Evolutionary conservation across 345 rosid genomes (phyloP).

Genomic region (Garcia nutans): DNA sequence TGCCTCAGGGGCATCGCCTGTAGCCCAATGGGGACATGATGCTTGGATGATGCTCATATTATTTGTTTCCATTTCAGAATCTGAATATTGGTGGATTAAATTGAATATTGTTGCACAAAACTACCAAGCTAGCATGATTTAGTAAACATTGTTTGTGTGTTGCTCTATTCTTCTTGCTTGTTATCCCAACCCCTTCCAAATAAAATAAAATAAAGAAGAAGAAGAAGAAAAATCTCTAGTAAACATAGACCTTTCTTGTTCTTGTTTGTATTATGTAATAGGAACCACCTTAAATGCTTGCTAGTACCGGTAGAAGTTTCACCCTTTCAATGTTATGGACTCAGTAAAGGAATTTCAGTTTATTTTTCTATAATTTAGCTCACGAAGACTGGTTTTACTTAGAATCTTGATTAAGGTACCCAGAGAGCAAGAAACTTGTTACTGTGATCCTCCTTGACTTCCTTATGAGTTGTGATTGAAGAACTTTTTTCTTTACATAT

Average conservation of each 20-base stretch:
- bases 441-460: neutral
- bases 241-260: no score
- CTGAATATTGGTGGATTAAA: no score
- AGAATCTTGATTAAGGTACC: no score
- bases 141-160: no score
- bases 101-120: no score
- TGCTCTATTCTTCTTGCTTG: no score
- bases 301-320: neutral
- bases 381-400: neutral
- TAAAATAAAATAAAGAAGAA: no score
- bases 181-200: no score
- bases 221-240: no score
- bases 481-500: neutral
- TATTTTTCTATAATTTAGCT: neutral
- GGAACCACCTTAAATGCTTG: neutral
- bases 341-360: neutral
- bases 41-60: conserved; percentile 51
- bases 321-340: neutral
- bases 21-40: conserved; percentile 62
- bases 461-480: neutral
- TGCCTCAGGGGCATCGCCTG: conserved; percentile 58
- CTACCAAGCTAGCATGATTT: no score
- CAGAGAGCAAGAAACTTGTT: neutral
- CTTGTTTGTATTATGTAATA: no score
- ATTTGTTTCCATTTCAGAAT: no score